Conservation (phyloP, 257 asterid species). For the Echium plantagineum region DNA sequence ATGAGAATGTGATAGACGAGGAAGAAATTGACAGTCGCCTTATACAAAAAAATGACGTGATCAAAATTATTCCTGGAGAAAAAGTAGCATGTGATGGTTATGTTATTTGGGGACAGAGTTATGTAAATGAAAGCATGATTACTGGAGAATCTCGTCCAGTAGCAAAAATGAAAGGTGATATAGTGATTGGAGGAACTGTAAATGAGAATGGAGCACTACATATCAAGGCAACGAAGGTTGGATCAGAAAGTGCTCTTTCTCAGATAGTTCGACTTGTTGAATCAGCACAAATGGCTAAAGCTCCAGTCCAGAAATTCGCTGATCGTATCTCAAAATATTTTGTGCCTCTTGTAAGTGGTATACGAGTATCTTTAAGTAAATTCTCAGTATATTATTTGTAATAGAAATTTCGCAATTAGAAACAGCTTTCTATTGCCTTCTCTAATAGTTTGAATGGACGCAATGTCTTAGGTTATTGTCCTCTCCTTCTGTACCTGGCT, state of each 20-base stretch:
- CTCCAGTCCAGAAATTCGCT: constrained; percentile 48
- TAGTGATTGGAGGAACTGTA: constrained; percentile 67
- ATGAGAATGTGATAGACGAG: constrained; percentile 39
- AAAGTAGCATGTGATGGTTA: constrained; percentile 70
- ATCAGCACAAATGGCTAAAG: constrained; percentile 58
- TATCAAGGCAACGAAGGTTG: constrained; percentile 51
- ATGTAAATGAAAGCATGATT: constrained; percentile 38
- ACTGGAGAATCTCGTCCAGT: constrained; percentile 62
- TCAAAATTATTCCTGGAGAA: constrained; percentile 61
- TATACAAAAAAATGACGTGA: constrained; percentile 49
- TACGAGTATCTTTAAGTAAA: background rate
- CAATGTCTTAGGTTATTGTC: constrained; percentile 22
- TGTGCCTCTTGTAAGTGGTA: constrained; percentile 32
- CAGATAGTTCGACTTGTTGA: constrained; percentile 49
- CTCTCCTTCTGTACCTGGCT: constrained; percentile 46
- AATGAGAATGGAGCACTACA: constrained; percentile 55
- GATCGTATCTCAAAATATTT: constrained; percentile 37
- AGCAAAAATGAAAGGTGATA: constrained; percentile 44
- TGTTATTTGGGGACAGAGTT: constrained; percentile 46
- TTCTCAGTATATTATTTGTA: background rate
- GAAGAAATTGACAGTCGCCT: constrained; percentile 57
- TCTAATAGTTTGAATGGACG: background rate
- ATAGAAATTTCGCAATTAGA: background rate
- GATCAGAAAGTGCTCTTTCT: constrained; percentile 61
- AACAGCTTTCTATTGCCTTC: background rate